Conservation (phyloP, 148 eudicot species). For the Pouteria glomerata region DNA sequence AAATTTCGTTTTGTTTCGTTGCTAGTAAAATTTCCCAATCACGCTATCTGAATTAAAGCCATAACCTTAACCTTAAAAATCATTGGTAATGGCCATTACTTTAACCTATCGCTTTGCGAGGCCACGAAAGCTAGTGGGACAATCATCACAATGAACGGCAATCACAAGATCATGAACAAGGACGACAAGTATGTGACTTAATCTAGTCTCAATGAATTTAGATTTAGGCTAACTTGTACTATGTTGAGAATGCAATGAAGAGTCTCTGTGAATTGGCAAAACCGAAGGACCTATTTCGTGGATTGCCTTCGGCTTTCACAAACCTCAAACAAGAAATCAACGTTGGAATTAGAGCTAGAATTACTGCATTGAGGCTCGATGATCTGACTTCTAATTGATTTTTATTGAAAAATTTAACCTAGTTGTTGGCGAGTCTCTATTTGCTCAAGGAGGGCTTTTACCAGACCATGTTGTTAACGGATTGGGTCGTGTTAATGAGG, state of each 20-base stretch:
- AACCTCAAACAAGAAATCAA: constrained; percentile 35
- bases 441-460: constrained; percentile 88
- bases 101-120: no score
- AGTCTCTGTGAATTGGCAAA: constrained; percentile 31
- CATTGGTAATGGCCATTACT: no score
- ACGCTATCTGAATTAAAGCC: no score
- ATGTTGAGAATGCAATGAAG: constrained; percentile 58
- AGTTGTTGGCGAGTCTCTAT: constrained; percentile 81
- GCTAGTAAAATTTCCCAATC: no score
- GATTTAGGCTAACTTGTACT: constrained; percentile 75
- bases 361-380: constrained; percentile 69
- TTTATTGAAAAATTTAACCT: constrained; percentile 55
- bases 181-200: constrained; percentile 46
- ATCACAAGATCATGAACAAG: constrained; percentile 87
- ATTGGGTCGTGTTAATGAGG: constrained; percentile 68
- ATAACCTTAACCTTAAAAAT: no score
- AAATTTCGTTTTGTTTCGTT: no score
- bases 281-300: constrained; percentile 35
- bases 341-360: constrained; percentile 65
- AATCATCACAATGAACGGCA: constrained; percentile 80
- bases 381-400: constrained; percentile 69
- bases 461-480: constrained; percentile 67
- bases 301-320: constrained; percentile 44
- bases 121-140: constrained; percentile 53
- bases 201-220: constrained; percentile 53